Evolutionary conservation across 2,329 filamentous ascomycete genomes (phyloP), one percentile per base, ranked within the genome.

Genomic region (Colletotrichum orchidophilum): DNA sequence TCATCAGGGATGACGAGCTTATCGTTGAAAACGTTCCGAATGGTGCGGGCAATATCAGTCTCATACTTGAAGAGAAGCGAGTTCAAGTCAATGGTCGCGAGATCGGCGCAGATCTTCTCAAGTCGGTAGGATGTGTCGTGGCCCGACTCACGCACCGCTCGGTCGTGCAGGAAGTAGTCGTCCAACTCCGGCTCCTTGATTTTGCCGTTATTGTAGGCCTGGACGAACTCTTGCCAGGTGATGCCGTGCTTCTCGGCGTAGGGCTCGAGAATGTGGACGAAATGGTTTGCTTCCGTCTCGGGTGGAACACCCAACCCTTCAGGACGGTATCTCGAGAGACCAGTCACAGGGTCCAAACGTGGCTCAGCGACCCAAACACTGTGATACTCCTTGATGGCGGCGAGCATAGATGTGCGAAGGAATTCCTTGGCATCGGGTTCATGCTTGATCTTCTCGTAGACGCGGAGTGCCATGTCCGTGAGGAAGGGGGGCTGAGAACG

Each of bases 21-120:
- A 81, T 98, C 96, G 66, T 90, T 88, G 81, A 98, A 98, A 75
- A 94, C 87, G 59, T 88, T 93, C 66, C 94, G 93, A 76, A 99
- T 97, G 9, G 91, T 93, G 72, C 93, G 91, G 2, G 94, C 92
- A 79, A 99, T 98, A 77, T 99, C 96, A 33, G 92, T 92, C 83
- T 99, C 96, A 79, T 98, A 98, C 83, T 98, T 98, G 89, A 96
- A 99, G 31, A 99, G 85, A 33, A 97, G 87, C 31, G 95, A 96
- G 83, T 99, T 98, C 66, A 98, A 87, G 78, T 99, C 96, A 70
- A 98, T 94, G 0, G 95, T 98, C 12, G 95, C 96, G 29, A 98
- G 86, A 78, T 98, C 91, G 12, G 94, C 96, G 76, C 93, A 95
- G 27, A 97, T 88, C 57, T 91, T 92, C 82, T 98, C 96, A 24